Evolutionary conservation across 768 basidiomycete genomes (phyloP).

Genomic region (Tricholomella constricta): DNA sequence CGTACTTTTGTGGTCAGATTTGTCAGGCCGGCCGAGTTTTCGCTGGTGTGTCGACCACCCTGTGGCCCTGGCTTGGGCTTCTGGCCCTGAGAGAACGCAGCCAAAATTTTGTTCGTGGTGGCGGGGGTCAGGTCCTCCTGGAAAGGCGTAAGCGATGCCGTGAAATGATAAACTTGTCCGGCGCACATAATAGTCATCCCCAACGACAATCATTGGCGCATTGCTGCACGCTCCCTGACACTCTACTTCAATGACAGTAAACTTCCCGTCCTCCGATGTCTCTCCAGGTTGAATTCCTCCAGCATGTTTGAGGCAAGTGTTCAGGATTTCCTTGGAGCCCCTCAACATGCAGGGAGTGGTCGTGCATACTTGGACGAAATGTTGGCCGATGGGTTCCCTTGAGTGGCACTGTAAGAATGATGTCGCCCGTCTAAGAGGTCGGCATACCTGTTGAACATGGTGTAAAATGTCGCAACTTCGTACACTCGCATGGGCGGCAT

Average conservation of each 20-base stretch:
- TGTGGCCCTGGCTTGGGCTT: constrained; percentile 96
- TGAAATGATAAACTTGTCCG: background rate
- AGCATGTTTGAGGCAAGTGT: constrained; percentile 81
- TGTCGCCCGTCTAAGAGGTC: background rate
- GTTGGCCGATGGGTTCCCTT: constrained; percentile 90
- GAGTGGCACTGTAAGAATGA: background rate
- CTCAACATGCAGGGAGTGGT: constrained; percentile 97
- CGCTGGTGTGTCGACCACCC: constrained; percentile 80
- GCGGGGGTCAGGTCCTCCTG: constrained; percentile 87
- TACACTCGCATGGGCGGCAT: constrained; percentile 99
- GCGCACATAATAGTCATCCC: constrained; percentile 95
- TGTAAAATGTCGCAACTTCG: constrained; percentile 99
- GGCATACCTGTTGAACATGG: constrained; percentile 97
- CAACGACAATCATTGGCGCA: constrained; percentile 94
- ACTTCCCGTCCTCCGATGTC: constrained; percentile 95
- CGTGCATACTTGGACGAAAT: constrained; percentile 98
- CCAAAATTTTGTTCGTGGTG: constrained; percentile 77
- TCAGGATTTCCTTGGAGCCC: constrained; percentile 88
- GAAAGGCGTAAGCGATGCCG: background rate
- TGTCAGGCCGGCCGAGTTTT: constrained; percentile 92
- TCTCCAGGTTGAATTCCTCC: constrained; percentile 84
- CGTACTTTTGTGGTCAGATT: constrained; percentile 72
- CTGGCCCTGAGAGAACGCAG: constrained; percentile 76
- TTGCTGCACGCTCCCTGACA: constrained; percentile 99
- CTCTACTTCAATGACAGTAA: constrained; percentile 97